These are phyloP conservation scores for Fraxinus sp. DNA, from an alignment of 305 asterid genomes.

Conservation along the genomic window DNA sequence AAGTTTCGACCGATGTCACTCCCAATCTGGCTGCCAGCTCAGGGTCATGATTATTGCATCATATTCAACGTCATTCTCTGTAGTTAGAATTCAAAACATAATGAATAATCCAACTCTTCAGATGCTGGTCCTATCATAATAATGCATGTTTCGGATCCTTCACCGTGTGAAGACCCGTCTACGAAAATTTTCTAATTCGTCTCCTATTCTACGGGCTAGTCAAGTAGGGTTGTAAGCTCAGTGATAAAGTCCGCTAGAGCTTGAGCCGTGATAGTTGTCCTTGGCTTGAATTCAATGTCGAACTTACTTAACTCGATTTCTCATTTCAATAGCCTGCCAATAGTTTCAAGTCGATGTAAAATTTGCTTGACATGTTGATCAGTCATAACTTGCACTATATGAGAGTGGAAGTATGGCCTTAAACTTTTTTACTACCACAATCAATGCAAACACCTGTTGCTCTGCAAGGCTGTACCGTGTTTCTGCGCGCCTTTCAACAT, in stretches of 20 bases:
- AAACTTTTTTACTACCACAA: too few relatives aligned
- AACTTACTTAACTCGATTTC: too few relatives aligned
- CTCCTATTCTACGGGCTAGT: too few relatives aligned
- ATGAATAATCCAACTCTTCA: background rate
- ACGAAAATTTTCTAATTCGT: too few relatives aligned
- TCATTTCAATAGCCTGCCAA: background rate
- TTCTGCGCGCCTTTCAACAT: too few relatives aligned
- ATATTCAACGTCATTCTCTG: background rate
- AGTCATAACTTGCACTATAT: background rate
- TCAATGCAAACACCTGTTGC: too few relatives aligned
- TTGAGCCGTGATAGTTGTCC: background rate
- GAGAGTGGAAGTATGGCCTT: too few relatives aligned
- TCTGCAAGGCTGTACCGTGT: too few relatives aligned
- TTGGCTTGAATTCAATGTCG: background rate
- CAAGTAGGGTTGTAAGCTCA: background rate
- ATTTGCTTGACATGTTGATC: background rate
- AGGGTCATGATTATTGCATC: background rate
- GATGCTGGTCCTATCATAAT: background rate
- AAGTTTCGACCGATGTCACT: background rate
- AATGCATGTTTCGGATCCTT: background rate
- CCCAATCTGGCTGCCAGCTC: background rate
- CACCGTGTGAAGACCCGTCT: background rate
- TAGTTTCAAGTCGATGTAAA: background rate
- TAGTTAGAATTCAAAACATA: background rate
- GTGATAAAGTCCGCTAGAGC: background rate